Evolutionary conservation across 2,329 filamentous ascomycete species (phyloP).

Genomic region (Hypoxylon sp.): DNA sequence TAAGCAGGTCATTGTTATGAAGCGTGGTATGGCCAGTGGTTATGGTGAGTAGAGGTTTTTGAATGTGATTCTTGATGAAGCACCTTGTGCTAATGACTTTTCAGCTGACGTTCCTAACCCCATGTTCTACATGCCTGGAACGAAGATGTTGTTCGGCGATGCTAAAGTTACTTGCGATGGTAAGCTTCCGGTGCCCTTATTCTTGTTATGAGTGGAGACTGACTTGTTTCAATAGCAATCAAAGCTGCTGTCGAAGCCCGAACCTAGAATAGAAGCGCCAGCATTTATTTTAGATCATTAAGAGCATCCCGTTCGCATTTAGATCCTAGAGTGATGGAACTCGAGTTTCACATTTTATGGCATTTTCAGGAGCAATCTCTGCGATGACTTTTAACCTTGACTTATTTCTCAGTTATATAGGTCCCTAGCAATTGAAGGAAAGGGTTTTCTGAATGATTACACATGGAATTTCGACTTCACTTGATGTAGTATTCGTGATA

Average conservation of each 20-base stretch:
- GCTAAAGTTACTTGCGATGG: conserved; percentile 87
- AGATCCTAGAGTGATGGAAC: conserved; percentile 23
- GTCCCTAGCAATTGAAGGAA: neutral
- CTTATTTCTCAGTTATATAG: neutral
- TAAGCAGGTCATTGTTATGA: conserved; percentile 94
- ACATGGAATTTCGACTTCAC: neutral
- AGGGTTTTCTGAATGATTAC: neutral
- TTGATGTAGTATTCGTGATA: no score
- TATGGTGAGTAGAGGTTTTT: conserved; percentile 72
- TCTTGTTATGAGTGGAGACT: neutral
- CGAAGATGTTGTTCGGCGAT: conserved; percentile 93
- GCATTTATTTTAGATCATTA: conserved; percentile 32
- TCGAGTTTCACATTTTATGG: conserved; percentile 9
- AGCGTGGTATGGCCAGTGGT: conserved; percentile 87
- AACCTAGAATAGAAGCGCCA: conserved; percentile 47
- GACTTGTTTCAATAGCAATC: conserved; percentile 53
- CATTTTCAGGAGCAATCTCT: conserved; percentile 9
- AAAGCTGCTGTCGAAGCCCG: conserved; percentile 56
- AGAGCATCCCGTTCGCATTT: conserved; percentile 21
- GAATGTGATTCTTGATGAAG: neutral
- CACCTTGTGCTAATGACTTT: conserved; percentile 10
- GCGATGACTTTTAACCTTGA: neutral
- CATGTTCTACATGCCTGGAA: conserved; percentile 92
- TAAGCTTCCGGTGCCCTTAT: conserved; percentile 55
- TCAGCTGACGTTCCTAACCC: conserved; percentile 89